A percentile compares a stretch with the other conserved stretches of the same genome.
Evolutionary conservation across 179 eudicot species (phyloP).

Genomic region (Beta lomatogona): DNA sequence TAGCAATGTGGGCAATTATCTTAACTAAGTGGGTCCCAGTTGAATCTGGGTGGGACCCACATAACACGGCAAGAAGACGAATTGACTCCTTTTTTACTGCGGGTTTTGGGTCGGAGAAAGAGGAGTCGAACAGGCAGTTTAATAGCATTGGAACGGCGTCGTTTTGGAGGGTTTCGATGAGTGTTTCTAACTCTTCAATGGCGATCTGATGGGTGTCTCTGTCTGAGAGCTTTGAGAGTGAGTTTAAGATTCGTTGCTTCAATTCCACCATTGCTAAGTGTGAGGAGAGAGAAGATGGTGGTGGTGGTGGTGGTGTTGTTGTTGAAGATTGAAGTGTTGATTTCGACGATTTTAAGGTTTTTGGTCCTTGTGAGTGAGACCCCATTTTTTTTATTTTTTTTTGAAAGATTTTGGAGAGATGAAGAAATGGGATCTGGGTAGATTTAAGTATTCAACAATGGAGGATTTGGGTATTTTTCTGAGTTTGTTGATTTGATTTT

Average conservation of each 20-base stretch:
- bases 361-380: conserved; percentile 37
- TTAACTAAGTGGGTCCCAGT: conserved; percentile 73
- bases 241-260: conserved; percentile 72
- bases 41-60: conserved; percentile 56
- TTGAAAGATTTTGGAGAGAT: too few relatives aligned
- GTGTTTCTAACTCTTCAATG: conserved; percentile 72
- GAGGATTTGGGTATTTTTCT: not conserved
- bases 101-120: conserved; percentile 72
- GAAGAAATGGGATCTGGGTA: conserved; percentile 27
- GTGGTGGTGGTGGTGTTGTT: not conserved
- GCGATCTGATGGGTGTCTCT: conserved; percentile 98
- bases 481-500: conserved; percentile 10
- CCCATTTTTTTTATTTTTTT: conserved; percentile 23
- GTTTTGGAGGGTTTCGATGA: conserved; percentile 55
- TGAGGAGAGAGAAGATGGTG: conserved; percentile 55
- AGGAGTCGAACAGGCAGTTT: conserved; percentile 68
- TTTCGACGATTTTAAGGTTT: conserved; percentile 28
- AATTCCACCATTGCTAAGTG: conserved; percentile 92
- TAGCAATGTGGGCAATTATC: conserved; percentile 77
- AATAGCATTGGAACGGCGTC: conserved; percentile 79
- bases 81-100: conserved; percentile 76
- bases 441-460: not conserved
- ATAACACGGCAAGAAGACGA: conserved; percentile 59
- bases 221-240: conserved; percentile 84
- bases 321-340: conserved; percentile 17